Percentiles rank a stretch among this genome's conserved stretches.
phyloP scores from a whole-genome alignment of 805 yeast genomes.

The Metschnikowia drakensbergensis region DNA sequence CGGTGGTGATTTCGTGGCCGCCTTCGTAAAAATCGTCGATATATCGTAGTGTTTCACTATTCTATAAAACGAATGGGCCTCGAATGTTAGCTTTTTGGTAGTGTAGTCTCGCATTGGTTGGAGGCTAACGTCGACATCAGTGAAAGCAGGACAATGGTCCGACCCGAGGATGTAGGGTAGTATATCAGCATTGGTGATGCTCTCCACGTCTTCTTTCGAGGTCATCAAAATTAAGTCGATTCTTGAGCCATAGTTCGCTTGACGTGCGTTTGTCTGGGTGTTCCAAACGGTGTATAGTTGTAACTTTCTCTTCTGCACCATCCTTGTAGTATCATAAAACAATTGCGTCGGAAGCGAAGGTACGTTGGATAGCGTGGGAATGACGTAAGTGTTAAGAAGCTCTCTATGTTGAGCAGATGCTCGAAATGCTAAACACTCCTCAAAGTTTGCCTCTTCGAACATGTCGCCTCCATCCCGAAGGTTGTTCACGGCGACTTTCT shows the following conservation, averaged over 20 bases:
- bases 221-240: slow-evolving; percentile 72
- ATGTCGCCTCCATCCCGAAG: slow-evolving; percentile 16
- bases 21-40: slow-evolving; percentile 24
- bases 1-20: slow-evolving; percentile 2
- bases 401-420: slow-evolving; percentile 26
- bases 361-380: slow-evolving; percentile 19
- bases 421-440: slow-evolving; percentile 35
- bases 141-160: slow-evolving; percentile 89
- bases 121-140: slow-evolving; percentile 49
- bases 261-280: slow-evolving; percentile 68
- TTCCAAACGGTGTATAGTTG: slow-evolving; percentile 93
- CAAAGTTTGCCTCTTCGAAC: slow-evolving; percentile 26
- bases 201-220: slow-evolving; percentile 25
- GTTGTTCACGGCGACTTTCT: slow-evolving; percentile 15
- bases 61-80: slow-evolving; percentile 21
- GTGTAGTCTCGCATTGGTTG: neutral
- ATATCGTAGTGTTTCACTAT: slow-evolving; percentile 31
- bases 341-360: slow-evolving; percentile 21
- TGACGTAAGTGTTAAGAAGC: slow-evolving; percentile 27
- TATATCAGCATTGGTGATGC: slow-evolving; percentile 47
- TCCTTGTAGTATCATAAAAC: slow-evolving; percentile 58
- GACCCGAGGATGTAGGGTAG: slow-evolving; percentile 76
- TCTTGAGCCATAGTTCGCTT: slow-evolving; percentile 82
- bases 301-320: slow-evolving; percentile 50
- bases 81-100: slow-evolving; percentile 17